These are phyloP conservation scores for Polyporus tsugae DNA, from an alignment of 1,284 basidiomycete species.

Conservation along the genomic window DNA sequence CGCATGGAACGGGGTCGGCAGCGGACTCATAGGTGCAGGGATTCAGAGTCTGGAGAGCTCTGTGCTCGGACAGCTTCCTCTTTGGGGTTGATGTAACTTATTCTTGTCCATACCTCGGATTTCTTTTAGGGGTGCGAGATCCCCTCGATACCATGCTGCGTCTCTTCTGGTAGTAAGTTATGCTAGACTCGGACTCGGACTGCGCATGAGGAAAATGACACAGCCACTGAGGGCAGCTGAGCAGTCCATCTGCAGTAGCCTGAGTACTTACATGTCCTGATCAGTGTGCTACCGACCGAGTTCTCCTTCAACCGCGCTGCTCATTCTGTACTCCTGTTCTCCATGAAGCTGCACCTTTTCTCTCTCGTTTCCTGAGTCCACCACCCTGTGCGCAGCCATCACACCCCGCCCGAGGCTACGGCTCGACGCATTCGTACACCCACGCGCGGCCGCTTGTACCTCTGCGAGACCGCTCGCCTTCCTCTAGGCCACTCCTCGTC, in stretches of 20 bases:
- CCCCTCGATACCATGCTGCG: neutral
- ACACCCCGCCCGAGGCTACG: conserved; percentile 3
- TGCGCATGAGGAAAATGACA: conserved; percentile 11
- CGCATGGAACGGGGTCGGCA: neutral
- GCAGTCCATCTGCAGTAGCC: too few relatives aligned
- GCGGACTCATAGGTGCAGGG: neutral
- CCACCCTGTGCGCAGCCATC: neutral
- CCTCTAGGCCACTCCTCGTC: neutral
- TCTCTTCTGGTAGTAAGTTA: too few relatives aligned
- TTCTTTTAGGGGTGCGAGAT: neutral
- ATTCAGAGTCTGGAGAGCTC: neutral
- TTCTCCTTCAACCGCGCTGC: neutral
- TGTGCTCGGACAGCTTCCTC: neutral
- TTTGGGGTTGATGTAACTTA: conserved; percentile 13
- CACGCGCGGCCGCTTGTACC: neutral
- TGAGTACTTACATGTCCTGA: too few relatives aligned
- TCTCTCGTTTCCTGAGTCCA: neutral
- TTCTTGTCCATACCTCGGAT: conserved; percentile 6
- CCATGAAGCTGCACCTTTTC: neutral
- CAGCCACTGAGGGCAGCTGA: too few relatives aligned
- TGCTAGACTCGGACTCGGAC: neutral
- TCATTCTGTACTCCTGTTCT: conserved; percentile 1
- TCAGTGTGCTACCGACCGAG: neutral
- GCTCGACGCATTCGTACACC: neutral
- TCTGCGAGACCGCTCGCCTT: neutral